Base-by-base conservation (phyloP, 225 moss, liverwort and hornwort genomes). In the Pleurozium schreberi region DNA sequence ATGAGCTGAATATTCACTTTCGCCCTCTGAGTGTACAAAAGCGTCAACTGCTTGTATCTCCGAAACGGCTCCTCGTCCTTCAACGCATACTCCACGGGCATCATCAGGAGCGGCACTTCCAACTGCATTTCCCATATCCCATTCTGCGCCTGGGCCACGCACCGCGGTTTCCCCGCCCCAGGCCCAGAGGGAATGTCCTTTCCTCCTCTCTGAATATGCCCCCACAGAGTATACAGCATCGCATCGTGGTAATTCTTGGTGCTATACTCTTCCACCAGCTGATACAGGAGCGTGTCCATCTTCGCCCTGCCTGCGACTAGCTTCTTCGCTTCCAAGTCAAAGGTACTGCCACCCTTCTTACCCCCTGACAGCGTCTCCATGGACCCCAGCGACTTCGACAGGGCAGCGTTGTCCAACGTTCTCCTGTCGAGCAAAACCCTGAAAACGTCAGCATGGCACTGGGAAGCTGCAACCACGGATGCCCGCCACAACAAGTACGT, bases 251-350 rank as follows among this genome's bases (percentile, higher is more conserved):
- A 93, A 82, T 94, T 93, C 77, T 93, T 93, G 43, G 94, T 94
- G 87, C 93, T 93, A 52, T 92, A 92, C 71, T 94, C 93, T 63
- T 94, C 94, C 82, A 94, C 91, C 67, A 93, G 60, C 77, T 94
- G 94, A 83, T 94, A 93, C 90, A 94, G 90, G 31, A 94, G 80
- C 45, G 93, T 93, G 85, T 94, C 93, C 85, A 94, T 83, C 88
- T 90, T 92, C 60, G 89, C 89, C 78, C 94, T 87, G 7, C 84
- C 92, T 60, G 78, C 45, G 34, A 92, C 79, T 21, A 94, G 82
- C 80, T 88, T 92, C 89, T 83, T 92, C 70, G 71, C 91, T 84
- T 93, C 93, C 10, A 34, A 10, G 23, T 88, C 89, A 45, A 83
- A 83, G 45, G 87, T 78, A 63, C 30, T 89, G 74, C 87, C 68